Evolutionary conservation across 257 asterid genomes (phyloP).

Genomic region (Paraleonurus japonicus): DNA sequence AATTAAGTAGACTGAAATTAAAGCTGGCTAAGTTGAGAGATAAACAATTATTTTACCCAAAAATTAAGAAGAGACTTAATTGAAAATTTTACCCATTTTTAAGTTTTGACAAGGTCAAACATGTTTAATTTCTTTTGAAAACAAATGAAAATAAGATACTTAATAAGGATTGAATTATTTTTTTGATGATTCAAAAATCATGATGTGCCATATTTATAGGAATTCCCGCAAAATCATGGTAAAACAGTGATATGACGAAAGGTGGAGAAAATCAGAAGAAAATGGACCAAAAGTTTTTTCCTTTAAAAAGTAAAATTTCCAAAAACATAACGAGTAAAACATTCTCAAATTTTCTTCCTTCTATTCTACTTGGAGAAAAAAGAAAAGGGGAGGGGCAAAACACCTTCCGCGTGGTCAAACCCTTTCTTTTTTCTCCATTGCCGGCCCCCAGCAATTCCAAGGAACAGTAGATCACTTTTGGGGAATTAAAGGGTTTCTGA

Average conservation of each 20-base stretch:
- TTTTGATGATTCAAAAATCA: too few species aligned
- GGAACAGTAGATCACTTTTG: not conserved
- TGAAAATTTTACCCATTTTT: too few species aligned
- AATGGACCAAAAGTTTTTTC: not conserved
- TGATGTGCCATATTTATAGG: too few species aligned
- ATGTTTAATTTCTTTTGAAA: too few species aligned
- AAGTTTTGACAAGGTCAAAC: too few species aligned
- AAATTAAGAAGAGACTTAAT: too few species aligned
- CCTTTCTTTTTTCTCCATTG: slow-evolving; percentile 33
- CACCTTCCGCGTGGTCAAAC: slow-evolving; percentile 30
- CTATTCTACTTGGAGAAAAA: not conserved
- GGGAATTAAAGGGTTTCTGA: not conserved
- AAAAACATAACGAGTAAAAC: too few species aligned
- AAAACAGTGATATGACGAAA: not conserved
- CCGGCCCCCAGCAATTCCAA: slow-evolving; percentile 29
- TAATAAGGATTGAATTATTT: too few species aligned
- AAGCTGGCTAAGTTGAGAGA: too few species aligned
- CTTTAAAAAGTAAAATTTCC: not conserved
- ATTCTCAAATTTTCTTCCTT: not conserved
- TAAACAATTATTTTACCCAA: too few species aligned
- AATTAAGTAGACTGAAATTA: too few species aligned
- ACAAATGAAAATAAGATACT: too few species aligned
- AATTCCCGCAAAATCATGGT: slow-evolving; percentile 22
- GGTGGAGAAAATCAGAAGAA: slow-evolving; percentile 1
- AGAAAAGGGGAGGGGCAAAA: slow-evolving; percentile 24